phyloP scores from a whole-genome alignment of 2,329 filamentous ascomycete species.

The Paecilomyces niveus region DNA sequence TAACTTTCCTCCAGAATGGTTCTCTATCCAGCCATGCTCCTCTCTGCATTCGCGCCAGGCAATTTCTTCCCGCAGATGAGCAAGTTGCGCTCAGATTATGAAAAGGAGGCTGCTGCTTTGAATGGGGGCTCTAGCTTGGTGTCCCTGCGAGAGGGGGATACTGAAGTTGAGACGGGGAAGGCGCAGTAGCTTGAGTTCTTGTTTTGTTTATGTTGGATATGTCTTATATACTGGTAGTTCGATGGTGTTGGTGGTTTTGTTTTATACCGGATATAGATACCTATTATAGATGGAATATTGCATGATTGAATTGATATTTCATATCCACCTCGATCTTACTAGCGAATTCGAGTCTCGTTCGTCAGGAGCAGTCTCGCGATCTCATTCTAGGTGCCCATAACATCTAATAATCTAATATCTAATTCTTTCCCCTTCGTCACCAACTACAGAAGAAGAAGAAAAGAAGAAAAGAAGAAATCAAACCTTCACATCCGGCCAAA shows the following conservation, averaged over 20 bases:
- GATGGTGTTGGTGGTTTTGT: background rate
- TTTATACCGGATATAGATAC: background rate
- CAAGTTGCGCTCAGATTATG: background rate
- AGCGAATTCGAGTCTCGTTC: no score
- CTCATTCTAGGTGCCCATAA: no score
- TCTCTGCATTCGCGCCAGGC: slow-evolving; percentile 50
- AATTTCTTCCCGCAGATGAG: slow-evolving; percentile 50
- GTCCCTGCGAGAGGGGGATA: background rate
- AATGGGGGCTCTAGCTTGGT: background rate
- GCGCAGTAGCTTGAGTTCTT: background rate
- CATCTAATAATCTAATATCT: background rate
- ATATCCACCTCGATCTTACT: background rate
- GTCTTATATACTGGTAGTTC: background rate
- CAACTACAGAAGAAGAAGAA: background rate
- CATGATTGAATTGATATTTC: background rate
- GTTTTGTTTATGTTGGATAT: no score
- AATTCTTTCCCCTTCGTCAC: background rate
- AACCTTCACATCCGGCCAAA: slow-evolving; percentile 46
- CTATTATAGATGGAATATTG: background rate
- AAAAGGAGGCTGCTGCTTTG: background rate
- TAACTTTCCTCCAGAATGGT: slow-evolving; percentile 31
- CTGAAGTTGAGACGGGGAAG: background rate
- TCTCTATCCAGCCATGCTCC: slow-evolving; percentile 42
- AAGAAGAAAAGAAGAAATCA: background rate
- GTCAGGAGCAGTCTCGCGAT: no score